Base-by-base conservation (phyloP, 768 basidiomycete genomes). In the Boletus bicolor region DNA sequence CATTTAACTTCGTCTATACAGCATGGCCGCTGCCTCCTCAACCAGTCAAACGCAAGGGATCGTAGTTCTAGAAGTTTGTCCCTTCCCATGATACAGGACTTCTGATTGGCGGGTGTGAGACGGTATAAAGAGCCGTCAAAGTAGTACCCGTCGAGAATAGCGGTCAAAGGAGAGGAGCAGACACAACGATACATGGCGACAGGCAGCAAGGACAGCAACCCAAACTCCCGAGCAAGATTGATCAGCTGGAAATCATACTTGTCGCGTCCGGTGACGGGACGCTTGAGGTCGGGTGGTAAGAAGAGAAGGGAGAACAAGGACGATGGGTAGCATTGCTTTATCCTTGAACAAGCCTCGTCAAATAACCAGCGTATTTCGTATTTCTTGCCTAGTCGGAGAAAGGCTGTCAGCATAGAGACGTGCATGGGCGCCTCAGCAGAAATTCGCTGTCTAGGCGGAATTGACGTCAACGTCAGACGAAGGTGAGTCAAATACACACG, bases 231-330 rank as follows among this genome's bases (percentile, higher is more conserved):
- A 24, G 65, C 64, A 10, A 67, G 59, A 26, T 66, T 66, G 38
- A 66, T 64, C 49, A 66, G 11, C 46, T 67, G 62, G 19, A 66
- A 66, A 47, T 66, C 65, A 38, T 66, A 61, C 57, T 58, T 58
- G 59, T 66, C 64, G 7, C 65, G 58, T 41, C 64, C 64, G 4
- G 48, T 52, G 51, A 66, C 37, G n/a, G 62, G 64, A 44, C 53
- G 56, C 26, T 53, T 57, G 36, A 65, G 58, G 49, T 58, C 58
- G 5, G 64, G 56, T 35, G 64, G 64, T 17, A 65, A 42, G 49
- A 65, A 65, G 12, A 65, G 62, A 38, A 65, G 64, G 41, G 64
- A 55, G 44, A 66, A 66, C 41, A 66, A 32, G 34, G 65, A 67
- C 1, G 62, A 61, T 17, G 64, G 62, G 37, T 67, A 65, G n/a